Evolutionary conservation across 192 early-diverging fungal species (phyloP).

Genomic region (Coemansia pectinata): DNA sequence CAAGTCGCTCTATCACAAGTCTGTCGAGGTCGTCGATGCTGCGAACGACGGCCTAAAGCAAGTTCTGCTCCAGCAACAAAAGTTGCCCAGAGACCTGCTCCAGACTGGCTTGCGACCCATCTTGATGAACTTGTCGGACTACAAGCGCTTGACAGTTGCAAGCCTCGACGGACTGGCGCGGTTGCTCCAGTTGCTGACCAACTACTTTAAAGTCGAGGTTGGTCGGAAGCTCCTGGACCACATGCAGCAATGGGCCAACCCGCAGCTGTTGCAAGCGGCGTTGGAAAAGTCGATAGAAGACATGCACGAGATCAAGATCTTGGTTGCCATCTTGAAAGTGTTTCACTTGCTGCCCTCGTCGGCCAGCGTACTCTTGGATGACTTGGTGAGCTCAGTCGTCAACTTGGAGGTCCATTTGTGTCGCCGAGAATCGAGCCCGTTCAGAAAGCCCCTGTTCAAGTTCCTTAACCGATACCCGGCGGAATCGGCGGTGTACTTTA

Average conservation of each 20-base stretch:
- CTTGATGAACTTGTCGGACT: constrained; percentile 90
- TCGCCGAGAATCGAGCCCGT: constrained; percentile 88
- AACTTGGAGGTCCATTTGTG: constrained; percentile 82
- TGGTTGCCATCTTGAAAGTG: constrained; percentile 91
- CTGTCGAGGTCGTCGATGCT: constrained; percentile 91
- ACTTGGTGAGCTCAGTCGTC: constrained; percentile 84
- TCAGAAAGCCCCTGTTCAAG: constrained; percentile 84
- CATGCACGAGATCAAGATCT: constrained; percentile 89
- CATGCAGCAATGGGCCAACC: constrained; percentile 89
- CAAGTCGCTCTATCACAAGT: constrained; percentile 96
- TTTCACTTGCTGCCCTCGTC: constrained; percentile 90
- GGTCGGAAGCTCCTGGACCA: constrained; percentile 98
- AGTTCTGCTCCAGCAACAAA: constrained; percentile 57
- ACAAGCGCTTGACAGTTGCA: constrained; percentile 89
- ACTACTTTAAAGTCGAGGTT: constrained; percentile 99
- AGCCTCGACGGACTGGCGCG: constrained; percentile 94
- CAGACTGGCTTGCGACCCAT: constrained; percentile 97
- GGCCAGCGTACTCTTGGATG: constrained; percentile 90
- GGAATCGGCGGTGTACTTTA: constrained; percentile 86
- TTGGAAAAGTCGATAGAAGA: constrained; percentile 84
- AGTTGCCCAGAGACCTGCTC: constrained; percentile 91
- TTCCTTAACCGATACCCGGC: constrained; percentile 88
- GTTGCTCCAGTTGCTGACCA: constrained; percentile 88
- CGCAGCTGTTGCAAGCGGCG: constrained; percentile 75
- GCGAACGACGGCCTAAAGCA: constrained; percentile 91